phyloP scores from a whole-genome alignment of 2,329 filamentous ascomycete genomes.

The Botrytis deweyae region DNA sequence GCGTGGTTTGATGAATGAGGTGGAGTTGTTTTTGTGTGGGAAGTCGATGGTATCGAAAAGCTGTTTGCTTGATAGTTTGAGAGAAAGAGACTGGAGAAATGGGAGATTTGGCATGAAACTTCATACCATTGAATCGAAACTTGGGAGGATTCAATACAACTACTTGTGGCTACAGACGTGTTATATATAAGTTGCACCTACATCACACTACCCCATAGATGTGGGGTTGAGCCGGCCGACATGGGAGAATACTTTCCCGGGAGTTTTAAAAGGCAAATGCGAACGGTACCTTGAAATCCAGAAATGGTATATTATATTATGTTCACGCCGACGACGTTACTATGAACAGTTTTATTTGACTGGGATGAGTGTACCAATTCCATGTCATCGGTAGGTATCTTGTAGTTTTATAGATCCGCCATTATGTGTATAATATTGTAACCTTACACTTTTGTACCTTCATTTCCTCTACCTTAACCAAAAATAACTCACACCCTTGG shows the following conservation, averaged over 20 bases:
- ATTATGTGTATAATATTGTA: background rate
- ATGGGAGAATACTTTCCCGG: conserved; percentile 19
- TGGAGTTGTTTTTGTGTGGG: background rate
- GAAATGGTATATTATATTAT: background rate
- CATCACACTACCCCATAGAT: conserved; percentile 9
- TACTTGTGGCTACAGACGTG: background rate
- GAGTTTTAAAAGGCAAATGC: background rate
- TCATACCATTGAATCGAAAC: conserved; percentile 1
- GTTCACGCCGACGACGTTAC: background rate
- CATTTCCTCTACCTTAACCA: background rate
- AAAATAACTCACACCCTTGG: background rate
- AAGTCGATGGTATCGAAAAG: background rate
- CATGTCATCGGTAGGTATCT: background rate
- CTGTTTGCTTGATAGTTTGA: background rate
- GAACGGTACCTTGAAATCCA: background rate
- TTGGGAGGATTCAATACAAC: background rate
- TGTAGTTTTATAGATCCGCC: background rate
- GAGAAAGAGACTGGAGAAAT: background rate
- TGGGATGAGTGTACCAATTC: background rate
- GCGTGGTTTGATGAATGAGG: background rate
- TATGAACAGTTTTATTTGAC: background rate
- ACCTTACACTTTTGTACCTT: background rate
- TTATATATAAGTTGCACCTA: background rate
- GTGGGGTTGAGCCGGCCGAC: conserved; percentile 14
- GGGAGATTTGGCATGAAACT: background rate